phyloP scores from a whole-genome alignment of 805 yeast genomes.

The Candida broadrunensis region DNA sequence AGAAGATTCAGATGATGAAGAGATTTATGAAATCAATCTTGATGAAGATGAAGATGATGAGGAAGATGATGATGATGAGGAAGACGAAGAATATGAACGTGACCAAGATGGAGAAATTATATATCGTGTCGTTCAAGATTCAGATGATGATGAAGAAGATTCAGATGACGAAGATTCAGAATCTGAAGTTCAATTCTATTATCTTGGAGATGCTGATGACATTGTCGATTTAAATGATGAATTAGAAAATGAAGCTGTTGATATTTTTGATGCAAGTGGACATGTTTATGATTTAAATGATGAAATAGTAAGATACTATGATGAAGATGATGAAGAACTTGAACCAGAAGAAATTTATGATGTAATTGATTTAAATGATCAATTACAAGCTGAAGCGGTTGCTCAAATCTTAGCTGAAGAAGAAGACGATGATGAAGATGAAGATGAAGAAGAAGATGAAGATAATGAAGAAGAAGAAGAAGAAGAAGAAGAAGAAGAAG shows the following conservation, averaged over 20 bases:
- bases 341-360: slow-evolving; percentile 32
- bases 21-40: background rate
- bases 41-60: slow-evolving; percentile 8
- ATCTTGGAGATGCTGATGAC: slow-evolving; percentile 14
- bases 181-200: slow-evolving; percentile 9
- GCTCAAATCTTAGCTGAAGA: slow-evolving; percentile 10
- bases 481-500: slow-evolving; percentile 7
- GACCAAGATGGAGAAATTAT: slow-evolving; percentile 17
- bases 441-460: no score
- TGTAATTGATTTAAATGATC: slow-evolving; percentile 37
- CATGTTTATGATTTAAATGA: slow-evolving; percentile 26
- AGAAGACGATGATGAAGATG: slow-evolving; percentile 2
- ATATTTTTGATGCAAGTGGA: slow-evolving; percentile 22
- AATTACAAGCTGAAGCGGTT: slow-evolving; percentile 33
- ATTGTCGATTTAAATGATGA: slow-evolving; percentile 32
- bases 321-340: slow-evolving; percentile 18
- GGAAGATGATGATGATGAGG: slow-evolving; percentile 5
- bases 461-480: slow-evolving; percentile 4
- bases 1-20: slow-evolving; percentile 6
- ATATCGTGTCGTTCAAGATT: no score
- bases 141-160: slow-evolving; percentile 16
- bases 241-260: slow-evolving; percentile 26
- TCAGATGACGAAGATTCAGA: slow-evolving; percentile 21
- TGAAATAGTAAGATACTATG: slow-evolving; percentile 25
- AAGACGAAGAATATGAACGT: slow-evolving; percentile 6